Evolutionary conservation across 495 filamentous ascomycete species (phyloP).

Genomic region (Penicillium roqueforti): DNA sequence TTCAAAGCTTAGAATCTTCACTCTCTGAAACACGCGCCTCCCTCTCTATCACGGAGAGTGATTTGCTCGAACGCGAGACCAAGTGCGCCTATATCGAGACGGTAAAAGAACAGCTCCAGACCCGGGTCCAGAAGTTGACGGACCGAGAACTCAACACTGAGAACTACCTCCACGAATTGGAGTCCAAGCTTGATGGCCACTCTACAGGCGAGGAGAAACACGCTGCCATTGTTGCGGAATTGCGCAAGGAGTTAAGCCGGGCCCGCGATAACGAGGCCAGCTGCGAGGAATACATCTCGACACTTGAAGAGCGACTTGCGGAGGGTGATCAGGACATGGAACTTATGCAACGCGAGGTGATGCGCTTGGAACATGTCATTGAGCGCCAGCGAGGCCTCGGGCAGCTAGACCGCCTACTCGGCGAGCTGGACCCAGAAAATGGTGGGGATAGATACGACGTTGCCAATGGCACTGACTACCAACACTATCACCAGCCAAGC

Average conservation of each 20-base stretch:
- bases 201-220: conserved; percentile 92
- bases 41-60: conserved; percentile 77
- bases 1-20: conserved; percentile 87
- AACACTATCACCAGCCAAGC: conserved; percentile 8
- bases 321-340: conserved; percentile 96
- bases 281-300: conserved; percentile 95
- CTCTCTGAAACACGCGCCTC: conserved; percentile 85
- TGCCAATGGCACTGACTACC: conserved; percentile 22
- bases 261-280: conserved; percentile 84
- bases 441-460: conserved; percentile 40
- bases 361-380: conserved; percentile 88
- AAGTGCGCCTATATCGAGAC: conserved; percentile 90
- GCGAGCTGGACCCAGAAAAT: conserved; percentile 80
- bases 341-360: conserved; percentile 92
- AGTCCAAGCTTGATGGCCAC: conserved; percentile 82
- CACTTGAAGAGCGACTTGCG: conserved; percentile 90
- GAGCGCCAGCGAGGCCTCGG: conserved; percentile 93
- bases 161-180: conserved; percentile 85
- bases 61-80: conserved; percentile 85
- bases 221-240: conserved; percentile 72
- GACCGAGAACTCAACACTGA: conserved; percentile 89
- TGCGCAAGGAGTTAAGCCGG: conserved; percentile 88
- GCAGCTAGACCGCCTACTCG: conserved; percentile 85
- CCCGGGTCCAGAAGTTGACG: conserved; percentile 79
- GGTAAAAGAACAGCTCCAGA: conserved; percentile 82